Conservation (phyloP, 1,284 basidiomycete genomes). For the Irpex lacteus region DNA sequence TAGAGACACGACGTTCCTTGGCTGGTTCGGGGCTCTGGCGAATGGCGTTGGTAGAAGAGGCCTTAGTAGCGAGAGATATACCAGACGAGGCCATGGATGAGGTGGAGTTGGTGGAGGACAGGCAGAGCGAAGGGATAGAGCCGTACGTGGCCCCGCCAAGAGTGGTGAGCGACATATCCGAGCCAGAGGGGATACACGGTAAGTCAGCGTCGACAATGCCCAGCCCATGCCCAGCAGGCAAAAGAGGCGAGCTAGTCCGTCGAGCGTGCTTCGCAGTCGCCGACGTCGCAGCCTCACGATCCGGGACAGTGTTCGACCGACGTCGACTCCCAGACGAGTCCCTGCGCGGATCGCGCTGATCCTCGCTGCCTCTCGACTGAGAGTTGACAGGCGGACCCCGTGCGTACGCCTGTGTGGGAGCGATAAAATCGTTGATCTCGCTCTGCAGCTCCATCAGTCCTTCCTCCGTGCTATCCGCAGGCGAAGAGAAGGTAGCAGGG, state of each 20-base stretch:
- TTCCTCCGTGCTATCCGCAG: constrained; percentile 28
- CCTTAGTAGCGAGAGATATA: constrained; percentile 8
- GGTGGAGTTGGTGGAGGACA: constrained; percentile 15
- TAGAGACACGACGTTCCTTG: constrained; percentile 33
- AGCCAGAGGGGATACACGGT: constrained; percentile 14
- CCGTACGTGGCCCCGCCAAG: constrained; percentile 16
- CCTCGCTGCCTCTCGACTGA: neutral
- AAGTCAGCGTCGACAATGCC: neutral
- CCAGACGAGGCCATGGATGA: constrained; percentile 19
- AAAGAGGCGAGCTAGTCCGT: constrained; percentile 27
- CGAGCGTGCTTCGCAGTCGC: constrained; percentile 17
- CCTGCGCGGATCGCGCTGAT: neutral
- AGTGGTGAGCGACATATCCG: constrained; percentile 17
- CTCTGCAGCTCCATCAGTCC: constrained; percentile 29
- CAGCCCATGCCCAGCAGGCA: constrained; percentile 13
- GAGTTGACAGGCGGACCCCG: neutral
- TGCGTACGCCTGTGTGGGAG: constrained; percentile 8
- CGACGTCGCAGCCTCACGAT: constrained; percentile 8
- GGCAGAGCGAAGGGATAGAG: constrained; percentile 24
- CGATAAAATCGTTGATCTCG: constrained; percentile 28
- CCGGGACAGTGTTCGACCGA: constrained; percentile 26
- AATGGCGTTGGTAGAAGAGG: constrained; percentile 4
- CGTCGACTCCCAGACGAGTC: constrained; percentile 9
- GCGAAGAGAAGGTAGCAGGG: constrained; percentile 18
- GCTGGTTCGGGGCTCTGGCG: constrained; percentile 18